These are phyloP conservation scores for Aureoboletus auriporus DNA, from an alignment of 768 basidiomycete species.

Conservation along the genomic window DNA sequence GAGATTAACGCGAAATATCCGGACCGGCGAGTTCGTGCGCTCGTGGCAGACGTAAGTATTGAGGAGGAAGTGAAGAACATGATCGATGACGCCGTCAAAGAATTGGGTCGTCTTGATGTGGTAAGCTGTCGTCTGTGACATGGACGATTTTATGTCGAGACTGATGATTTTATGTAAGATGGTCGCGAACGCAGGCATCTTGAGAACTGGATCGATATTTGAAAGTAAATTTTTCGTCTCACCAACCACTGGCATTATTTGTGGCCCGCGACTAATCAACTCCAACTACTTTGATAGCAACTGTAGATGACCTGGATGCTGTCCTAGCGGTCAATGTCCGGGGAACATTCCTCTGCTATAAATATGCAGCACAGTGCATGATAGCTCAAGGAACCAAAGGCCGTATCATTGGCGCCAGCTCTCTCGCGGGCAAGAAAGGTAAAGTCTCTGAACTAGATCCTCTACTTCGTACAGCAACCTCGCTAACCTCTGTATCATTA, in stretches of 20 bases:
- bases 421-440: constrained; percentile 34
- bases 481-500: neutral
- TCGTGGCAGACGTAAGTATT: constrained; percentile 24
- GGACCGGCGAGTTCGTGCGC: constrained; percentile 2
- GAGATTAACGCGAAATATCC: constrained; percentile 14
- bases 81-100: constrained; percentile 21
- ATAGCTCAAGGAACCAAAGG: constrained; percentile 40
- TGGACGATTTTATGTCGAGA: neutral
- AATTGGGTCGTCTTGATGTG: constrained; percentile 32
- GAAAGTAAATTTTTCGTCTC: constrained; percentile 3
- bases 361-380: constrained; percentile 42
- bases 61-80: constrained; percentile 31
- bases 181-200: constrained; percentile 18
- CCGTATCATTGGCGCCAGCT: constrained; percentile 38
- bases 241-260: neutral
- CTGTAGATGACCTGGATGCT: constrained; percentile 30
- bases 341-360: constrained; percentile 39
- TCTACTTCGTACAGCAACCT: no score
- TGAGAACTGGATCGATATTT: constrained; percentile 6
- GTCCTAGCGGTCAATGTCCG: constrained; percentile 36
- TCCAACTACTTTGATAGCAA: constrained; percentile 18
- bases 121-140: constrained; percentile 15
- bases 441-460: neutral
- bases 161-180: constrained; percentile 11
- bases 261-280: neutral